Evolutionary conservation across 805 yeast species (phyloP).

Genomic region (Starmera dryadoides): DNA sequence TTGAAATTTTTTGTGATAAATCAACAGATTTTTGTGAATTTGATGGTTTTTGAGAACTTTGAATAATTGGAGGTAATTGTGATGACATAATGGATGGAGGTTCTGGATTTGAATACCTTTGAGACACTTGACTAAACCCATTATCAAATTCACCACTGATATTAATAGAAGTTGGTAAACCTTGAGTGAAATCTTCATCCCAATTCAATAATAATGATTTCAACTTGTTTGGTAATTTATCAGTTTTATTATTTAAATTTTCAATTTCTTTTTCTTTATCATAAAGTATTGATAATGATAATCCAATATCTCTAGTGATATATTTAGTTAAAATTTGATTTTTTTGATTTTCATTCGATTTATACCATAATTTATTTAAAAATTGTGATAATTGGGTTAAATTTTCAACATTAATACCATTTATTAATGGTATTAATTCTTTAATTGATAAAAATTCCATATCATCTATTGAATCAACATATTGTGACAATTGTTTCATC

Average conservation of each 20-base stretch:
- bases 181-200: slow-evolving; percentile 7
- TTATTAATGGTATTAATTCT: no score
- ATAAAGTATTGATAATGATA: slow-evolving; percentile 7
- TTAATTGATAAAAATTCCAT: slow-evolving; percentile 5
- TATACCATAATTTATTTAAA: no score
- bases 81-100: not conserved
- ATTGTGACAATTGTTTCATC: slow-evolving; percentile 26
- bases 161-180: not conserved
- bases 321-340: slow-evolving; percentile 3
- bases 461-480: slow-evolving; percentile 19
- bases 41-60: no score
- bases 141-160: not conserved
- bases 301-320: slow-evolving; percentile 7
- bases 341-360: no score
- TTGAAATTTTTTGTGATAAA: not conserved
- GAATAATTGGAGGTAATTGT: no score
- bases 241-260: not conserved
- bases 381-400: no score
- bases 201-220: slow-evolving; percentile 9
- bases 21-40: no score
- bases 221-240: slow-evolving; percentile 1
- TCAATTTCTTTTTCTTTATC: slow-evolving; percentile 6
- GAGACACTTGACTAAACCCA: not conserved
- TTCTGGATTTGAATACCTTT: not conserved
- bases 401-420: no score